Conservation (phyloP, 768 basidiomycete genomes). For the Trametes cinnabarina region DNA sequence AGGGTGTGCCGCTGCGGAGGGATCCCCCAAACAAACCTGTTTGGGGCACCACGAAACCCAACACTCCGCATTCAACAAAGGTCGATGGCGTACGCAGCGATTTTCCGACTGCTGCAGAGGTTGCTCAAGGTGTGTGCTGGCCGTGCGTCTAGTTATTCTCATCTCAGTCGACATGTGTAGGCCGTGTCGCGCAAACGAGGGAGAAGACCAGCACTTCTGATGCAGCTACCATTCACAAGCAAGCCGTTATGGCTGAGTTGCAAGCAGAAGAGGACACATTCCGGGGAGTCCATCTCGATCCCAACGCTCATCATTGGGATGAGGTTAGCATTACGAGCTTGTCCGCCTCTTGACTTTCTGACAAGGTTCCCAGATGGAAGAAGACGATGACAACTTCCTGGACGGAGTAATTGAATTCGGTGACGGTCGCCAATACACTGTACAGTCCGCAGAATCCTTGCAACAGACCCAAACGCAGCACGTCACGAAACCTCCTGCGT, state of each 20-base stretch:
- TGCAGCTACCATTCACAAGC: constrained; percentile 52
- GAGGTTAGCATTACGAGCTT: constrained; percentile 58
- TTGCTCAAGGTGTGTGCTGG: constrained; percentile 67
- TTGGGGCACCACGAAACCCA: constrained; percentile 65
- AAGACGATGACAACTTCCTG: constrained; percentile 88
- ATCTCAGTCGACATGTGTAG: constrained; percentile 4
- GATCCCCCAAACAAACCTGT: constrained; percentile 49
- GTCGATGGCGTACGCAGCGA: constrained; percentile 55
- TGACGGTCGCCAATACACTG: constrained; percentile 89
- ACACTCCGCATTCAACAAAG: constrained; percentile 30
- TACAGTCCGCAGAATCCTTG: constrained; percentile 49
- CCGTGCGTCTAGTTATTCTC: not conserved
- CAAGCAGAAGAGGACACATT: constrained; percentile 91
- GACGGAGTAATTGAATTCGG: constrained; percentile 92
- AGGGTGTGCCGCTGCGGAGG: constrained; percentile 32
- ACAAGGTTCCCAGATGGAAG: constrained; percentile 53
- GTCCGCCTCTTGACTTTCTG: not conserved
- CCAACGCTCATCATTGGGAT: constrained; percentile 96
- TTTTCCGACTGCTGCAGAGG: constrained; percentile 97
- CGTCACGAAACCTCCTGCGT: not conserved
- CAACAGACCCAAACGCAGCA: constrained; percentile 32
- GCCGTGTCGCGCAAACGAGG: constrained; percentile 18
- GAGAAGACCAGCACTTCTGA: constrained; percentile 49
- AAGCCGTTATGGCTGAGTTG: constrained; percentile 68
- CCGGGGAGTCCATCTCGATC: constrained; percentile 88